Evolutionary conservation across 495 filamentous ascomycete species (phyloP), one percentile per base, ranked within the genome.

Genomic region (Tuber microsphaerosporum): DNA sequence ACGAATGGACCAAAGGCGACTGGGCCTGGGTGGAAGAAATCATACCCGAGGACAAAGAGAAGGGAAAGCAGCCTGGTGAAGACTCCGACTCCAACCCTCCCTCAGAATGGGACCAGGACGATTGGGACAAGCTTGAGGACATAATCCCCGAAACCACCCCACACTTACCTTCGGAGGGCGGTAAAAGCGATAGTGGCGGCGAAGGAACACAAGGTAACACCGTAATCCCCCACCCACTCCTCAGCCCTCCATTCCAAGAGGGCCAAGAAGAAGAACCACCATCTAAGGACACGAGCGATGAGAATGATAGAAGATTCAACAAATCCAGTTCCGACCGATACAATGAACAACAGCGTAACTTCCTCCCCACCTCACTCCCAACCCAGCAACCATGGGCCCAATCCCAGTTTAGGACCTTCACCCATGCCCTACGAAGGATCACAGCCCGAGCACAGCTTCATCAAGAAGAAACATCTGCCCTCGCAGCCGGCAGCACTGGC

Each of bases 191-290:
- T 61, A 3, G 10, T 31, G 31, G 16, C 56, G 17, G 56, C n/a
- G 56, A 65, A 65, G 10, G 14, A 65, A 12, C 56, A 31, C n/a
- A 65, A 65, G 56, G 56, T 65, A 65, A 65, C 7, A 65, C 56
- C 56, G 56, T 1, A 65, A 65, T 8, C 56, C 56, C 56, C 56
- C 26, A 65, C 26, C 56, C 56, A 65, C 56, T 65, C 56, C 56
- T 65, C 56, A 65, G n/a, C 26, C 56, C 56, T 31, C 26, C 26
- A 31, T n/a, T 65, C 56, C 56, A 65, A 65, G 56, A 65, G 56
- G 56, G 56, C 56, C n/a, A 65, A 65, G n/a, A 65, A 61, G 51
- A 61, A 65, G 56, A 65, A 65, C 26, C 56, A 65, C 56, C 56
- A 65, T 65, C 56, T 65, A 65, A 65, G 56, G 56, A 31, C 56